These are phyloP conservation scores for Lithospermum erythrorhizon DNA, from an alignment of 257 asterid genomes.

Conservation along the genomic window DNA sequence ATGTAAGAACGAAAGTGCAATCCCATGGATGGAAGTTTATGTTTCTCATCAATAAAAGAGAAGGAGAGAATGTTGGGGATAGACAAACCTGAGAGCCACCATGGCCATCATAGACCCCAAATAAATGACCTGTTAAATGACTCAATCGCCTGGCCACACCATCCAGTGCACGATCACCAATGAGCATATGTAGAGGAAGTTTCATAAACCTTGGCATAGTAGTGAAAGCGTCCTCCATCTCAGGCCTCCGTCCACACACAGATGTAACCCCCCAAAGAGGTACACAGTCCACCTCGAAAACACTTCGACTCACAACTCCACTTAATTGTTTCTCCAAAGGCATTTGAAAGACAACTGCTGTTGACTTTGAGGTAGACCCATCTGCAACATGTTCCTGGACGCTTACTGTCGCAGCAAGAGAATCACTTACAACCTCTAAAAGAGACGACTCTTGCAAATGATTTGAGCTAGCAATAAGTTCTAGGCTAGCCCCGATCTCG, in stretches of 20 bases:
- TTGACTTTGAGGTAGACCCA: constrained; percentile 29
- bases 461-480: constrained; percentile 25
- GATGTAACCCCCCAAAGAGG: constrained; percentile 86
- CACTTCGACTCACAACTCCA: constrained; percentile 42
- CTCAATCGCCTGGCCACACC: constrained; percentile 38
- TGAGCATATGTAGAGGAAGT: constrained; percentile 54
- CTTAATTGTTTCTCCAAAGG: constrained; percentile 23
- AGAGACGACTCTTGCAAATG: constrained; percentile 16
- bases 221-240: constrained; percentile 84
- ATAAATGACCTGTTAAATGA: constrained; percentile 79
- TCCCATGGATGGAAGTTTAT: background rate
- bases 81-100: constrained; percentile 82
- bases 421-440: constrained; percentile 18
- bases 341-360: constrained; percentile 18
- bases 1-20: background rate
- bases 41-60: background rate
- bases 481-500: constrained; percentile 31
- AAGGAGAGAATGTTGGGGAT: constrained; percentile 3
- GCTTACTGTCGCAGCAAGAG: constrained; percentile 19
- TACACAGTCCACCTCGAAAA: constrained; percentile 70
- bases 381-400: constrained; percentile 26
- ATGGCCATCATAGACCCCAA: constrained; percentile 96
- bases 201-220: constrained; percentile 60
- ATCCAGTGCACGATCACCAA: constrained; percentile 43
- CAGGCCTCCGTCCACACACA: constrained; percentile 83